Evolutionary conservation across 1,139 yeast genomes (phyloP), one percentile per base, ranked within the genome.

Genomic region (Entelexis paramagnoliae): DNA sequence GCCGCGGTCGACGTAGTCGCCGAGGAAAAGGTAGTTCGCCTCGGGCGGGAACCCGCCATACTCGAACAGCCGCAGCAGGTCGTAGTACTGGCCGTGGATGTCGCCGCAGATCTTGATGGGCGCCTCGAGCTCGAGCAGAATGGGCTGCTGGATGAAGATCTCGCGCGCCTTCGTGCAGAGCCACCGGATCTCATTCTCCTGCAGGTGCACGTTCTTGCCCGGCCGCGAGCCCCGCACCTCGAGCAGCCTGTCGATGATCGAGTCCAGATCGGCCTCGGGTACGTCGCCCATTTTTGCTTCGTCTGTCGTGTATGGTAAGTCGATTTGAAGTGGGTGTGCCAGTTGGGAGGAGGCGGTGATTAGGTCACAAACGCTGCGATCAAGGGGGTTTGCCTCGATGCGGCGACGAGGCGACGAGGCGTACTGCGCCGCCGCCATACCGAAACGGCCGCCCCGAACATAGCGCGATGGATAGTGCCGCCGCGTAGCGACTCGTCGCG

Each of bases 1-100:
- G 64, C 98, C 98, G 76, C 98, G 82, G 74, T 89, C 98, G 60
- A 89, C 98, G 66, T 89, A 89, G 72, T 89, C 98, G 58, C 98
- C 98, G 58, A 91, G 73, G 67, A 91, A 91, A 63, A 89, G 75
- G 70, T 89, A 89, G 72, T 89, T 89, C 30, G 96, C 95, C 69
- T 88, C 96, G n/a, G 97, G 97, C 4, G 97, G 97, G 75, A 89
- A 91, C 6, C 97, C 98, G 62, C 97, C 97, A 66, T 89, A 88
- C 72, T 91, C 97, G 66, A 91, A 89, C 63, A 91, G 78, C 71
- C 97, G 83, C 68, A 91, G 77, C 65, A 91, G 77, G 71, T 91
- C 98, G 66, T 89, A 89, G 70, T 89, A 91, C 71, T 91, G 98
- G 55, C 97, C 97, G 69, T 91, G 98, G 64, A 91, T 88, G 69